These are phyloP conservation scores for Tylopilus orsonianus DNA, from an alignment of 1,284 basidiomycete species.

Conservation along the genomic window DNA sequence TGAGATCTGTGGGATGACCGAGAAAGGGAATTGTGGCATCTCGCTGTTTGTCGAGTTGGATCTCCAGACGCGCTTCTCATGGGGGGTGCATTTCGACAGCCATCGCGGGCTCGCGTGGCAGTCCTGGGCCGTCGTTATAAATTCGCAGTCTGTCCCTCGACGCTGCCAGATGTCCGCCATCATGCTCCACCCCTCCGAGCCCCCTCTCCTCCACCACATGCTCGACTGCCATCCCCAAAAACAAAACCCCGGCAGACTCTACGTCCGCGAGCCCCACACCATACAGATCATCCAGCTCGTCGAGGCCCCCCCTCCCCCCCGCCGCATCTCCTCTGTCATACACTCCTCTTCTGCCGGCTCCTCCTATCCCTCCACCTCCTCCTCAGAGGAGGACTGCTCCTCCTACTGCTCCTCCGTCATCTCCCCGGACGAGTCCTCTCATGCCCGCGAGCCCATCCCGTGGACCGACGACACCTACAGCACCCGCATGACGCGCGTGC, in stretches of 20 bases:
- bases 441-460: constrained; percentile 18
- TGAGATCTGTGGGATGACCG: constrained; percentile 21
- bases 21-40: constrained; percentile 11
- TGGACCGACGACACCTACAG: constrained; percentile 52
- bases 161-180: constrained; percentile 9
- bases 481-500: constrained; percentile 54
- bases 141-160: constrained; percentile 2
- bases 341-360: constrained; percentile 37
- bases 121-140: constrained; percentile 21
- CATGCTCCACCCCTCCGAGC: constrained; percentile 34
- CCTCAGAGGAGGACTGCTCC: constrained; percentile 46
- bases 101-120: constrained; percentile 33
- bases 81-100: constrained; percentile 17
- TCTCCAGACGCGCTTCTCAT: constrained; percentile 21
- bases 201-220: constrained; percentile 30
- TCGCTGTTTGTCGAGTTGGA: constrained; percentile 24
- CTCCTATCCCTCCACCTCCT: constrained; percentile 39
- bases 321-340: constrained; percentile 42
- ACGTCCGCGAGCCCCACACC: constrained; percentile 51
- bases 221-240: constrained; percentile 37
- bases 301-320: constrained; percentile 59
- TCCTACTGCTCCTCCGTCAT: constrained; percentile 70
- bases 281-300: constrained; percentile 73
- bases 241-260: constrained; percentile 42
- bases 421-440: constrained; percentile 30